Conservation (phyloP, 2,329 filamentous ascomycete genomes). For the Lasiodiplodia gonubiensis region DNA sequence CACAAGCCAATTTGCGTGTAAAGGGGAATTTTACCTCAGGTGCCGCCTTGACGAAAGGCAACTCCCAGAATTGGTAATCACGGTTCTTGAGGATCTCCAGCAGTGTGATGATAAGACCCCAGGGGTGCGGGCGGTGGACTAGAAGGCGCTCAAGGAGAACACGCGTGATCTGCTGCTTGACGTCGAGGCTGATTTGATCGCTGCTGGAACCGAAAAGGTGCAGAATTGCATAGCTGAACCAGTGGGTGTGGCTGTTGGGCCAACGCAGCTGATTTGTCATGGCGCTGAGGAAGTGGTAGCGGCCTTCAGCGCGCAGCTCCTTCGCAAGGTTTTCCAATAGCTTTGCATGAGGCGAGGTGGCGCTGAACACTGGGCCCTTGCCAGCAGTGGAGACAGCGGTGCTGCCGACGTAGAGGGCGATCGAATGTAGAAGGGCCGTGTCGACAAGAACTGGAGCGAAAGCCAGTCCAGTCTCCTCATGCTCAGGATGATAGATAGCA, state of each 20-base stretch:
- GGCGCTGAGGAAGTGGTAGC: conserved; percentile 82
- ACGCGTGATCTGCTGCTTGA: conserved; percentile 89
- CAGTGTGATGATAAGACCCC: conserved; percentile 88
- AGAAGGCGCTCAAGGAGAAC: conserved; percentile 87
- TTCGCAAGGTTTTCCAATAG: conserved; percentile 78
- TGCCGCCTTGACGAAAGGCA: conserved; percentile 87
- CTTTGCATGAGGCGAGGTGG: conserved; percentile 69
- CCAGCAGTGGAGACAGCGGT: conserved; percentile 68
- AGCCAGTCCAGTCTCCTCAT: conserved; percentile 68
- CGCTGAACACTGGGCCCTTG: conserved; percentile 68
- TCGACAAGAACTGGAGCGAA: conserved; percentile 72
- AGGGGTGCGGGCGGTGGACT: conserved; percentile 90
- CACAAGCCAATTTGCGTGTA: conserved; percentile 24
- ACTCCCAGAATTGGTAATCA: conserved; percentile 88
- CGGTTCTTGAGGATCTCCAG: conserved; percentile 91
- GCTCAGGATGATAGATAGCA: conserved; percentile 67
- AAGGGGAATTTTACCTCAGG: conserved; percentile 70
- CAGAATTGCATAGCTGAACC: conserved; percentile 85
- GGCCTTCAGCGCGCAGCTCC: conserved; percentile 74
- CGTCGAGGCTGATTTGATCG: conserved; percentile 72
- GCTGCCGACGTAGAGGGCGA: conserved; percentile 82
- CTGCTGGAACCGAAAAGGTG: conserved; percentile 72
- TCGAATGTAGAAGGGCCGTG: conserved; percentile 73
- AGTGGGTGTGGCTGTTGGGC: conserved; percentile 87
- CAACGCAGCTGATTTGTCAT: conserved; percentile 92